These are phyloP conservation scores for Xerocomus spinulosus DNA, from an alignment of 768 basidiomycete species.

Conservation along the genomic window DNA sequence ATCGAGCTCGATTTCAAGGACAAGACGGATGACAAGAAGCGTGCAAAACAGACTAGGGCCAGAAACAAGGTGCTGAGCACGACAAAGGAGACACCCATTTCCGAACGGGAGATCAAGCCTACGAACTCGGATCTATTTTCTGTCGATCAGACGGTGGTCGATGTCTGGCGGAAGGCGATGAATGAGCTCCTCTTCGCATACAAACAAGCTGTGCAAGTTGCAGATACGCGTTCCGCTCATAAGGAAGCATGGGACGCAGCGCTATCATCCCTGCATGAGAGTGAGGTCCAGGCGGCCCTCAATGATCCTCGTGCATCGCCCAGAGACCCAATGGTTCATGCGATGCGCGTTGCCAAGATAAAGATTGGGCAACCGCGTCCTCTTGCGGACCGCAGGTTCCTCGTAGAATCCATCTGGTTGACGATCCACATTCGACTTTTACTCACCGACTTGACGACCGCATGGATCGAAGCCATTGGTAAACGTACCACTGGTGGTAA, in stretches of 20 bases:
- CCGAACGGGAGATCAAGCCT: constrained; percentile 28
- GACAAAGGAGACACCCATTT: constrained; percentile 19
- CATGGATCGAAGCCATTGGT: constrained; percentile 37
- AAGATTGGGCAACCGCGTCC: constrained; percentile 56
- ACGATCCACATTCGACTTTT: constrained; percentile 51
- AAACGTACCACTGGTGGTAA: constrained; percentile 16
- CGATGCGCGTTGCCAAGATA: constrained; percentile 47
- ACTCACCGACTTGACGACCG: constrained; percentile 41
- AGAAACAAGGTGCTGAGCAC: constrained; percentile 14
- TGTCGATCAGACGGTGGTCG: constrained; percentile 29
- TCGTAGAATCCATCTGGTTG: constrained; percentile 56
- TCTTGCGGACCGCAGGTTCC: constrained; percentile 53
- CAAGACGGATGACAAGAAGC: constrained; percentile 2
- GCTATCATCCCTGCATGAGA: constrained; percentile 45
- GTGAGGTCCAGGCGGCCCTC: constrained; percentile 38
- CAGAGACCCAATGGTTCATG: constrained; percentile 41
- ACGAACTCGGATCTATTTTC: constrained; percentile 21
- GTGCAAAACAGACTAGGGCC: constrained; percentile 1
- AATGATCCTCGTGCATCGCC: constrained; percentile 35
- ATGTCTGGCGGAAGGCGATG: constrained; percentile 39
- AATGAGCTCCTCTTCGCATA: constrained; percentile 38
- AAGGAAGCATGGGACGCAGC: constrained; percentile 58
- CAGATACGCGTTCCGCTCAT: constrained; percentile 51
- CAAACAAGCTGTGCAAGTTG: constrained; percentile 34
- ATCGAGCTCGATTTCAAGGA: constrained; percentile 18